A percentile compares a stretch with the other conserved stretches of the same genome.
phyloP scores from a whole-genome alignment of 2,329 filamentous ascomycete genomes.

The Aspergillus thermomutatus region DNA sequence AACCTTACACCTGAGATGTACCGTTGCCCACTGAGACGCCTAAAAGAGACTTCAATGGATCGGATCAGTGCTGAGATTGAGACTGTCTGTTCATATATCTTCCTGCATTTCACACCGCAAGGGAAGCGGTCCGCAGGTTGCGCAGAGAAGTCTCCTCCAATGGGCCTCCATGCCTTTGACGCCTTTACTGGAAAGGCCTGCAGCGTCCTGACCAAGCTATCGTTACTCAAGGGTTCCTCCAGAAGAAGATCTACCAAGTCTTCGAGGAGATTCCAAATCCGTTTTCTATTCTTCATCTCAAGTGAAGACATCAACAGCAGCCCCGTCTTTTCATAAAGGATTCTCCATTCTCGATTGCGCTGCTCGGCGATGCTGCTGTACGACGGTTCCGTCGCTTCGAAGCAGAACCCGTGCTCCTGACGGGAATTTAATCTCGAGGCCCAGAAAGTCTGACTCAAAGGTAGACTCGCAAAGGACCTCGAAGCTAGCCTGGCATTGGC shows the following conservation, averaged over 20 bases:
- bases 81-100: constrained; percentile 10
- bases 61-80: constrained; percentile 6
- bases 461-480: constrained; percentile 19
- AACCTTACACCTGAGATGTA: constrained; percentile 9
- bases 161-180: constrained; percentile 4
- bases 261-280: constrained; percentile 14
- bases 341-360: constrained; percentile 20
- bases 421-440: constrained; percentile 16
- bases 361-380: neutral
- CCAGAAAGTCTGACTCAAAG: constrained; percentile 17
- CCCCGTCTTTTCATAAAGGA: constrained; percentile 14
- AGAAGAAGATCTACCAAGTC: constrained; percentile 13
- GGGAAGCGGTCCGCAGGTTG: neutral
- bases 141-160: constrained; percentile 8
- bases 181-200: neutral
- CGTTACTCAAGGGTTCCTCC: constrained; percentile 1
- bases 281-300: constrained; percentile 12
- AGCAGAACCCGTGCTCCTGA: constrained; percentile 16
- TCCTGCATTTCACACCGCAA: constrained; percentile 7
- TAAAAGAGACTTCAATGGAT: constrained; percentile 12
- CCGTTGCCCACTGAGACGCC: constrained; percentile 6
- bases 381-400: constrained; percentile 9
- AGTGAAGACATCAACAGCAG: neutral
- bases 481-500: constrained; percentile 12
- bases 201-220: neutral